Percentiles rank a stretch among this genome's conserved stretches.
Evolutionary conservation across 2,329 filamentous ascomycete species (phyloP).

Genomic region (Aspergillus ruber): DNA sequence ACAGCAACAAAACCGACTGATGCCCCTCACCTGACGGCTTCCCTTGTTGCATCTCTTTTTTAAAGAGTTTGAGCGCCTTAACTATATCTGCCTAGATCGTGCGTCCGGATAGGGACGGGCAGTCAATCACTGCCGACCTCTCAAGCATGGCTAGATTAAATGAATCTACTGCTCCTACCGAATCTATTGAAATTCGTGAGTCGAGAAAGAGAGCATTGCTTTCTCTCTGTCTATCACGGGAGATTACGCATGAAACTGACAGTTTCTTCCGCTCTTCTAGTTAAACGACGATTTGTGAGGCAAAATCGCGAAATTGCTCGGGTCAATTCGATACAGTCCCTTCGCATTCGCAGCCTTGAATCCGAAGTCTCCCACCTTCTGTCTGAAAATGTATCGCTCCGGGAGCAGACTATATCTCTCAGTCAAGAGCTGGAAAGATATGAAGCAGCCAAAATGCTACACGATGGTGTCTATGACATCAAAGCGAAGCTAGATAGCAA

Average conservation of each 20-base stretch:
- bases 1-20: background rate
- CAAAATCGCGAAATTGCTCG: conserved; percentile 62
- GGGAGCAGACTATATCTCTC: conserved; percentile 54
- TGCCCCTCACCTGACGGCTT: background rate
- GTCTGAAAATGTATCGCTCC: conserved; percentile 54
- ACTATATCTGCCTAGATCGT: background rate
- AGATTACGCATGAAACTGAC: background rate
- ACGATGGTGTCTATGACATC: conserved; percentile 45
- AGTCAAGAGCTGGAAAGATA: conserved; percentile 48
- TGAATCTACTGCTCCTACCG: conserved; percentile 37
- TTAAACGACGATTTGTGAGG: conserved; percentile 58
- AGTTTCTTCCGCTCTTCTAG: conserved; percentile 26
- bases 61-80: background rate
- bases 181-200: conserved; percentile 45
- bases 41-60: background rate
- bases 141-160: conserved; percentile 44
- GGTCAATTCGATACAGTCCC: conserved; percentile 58
- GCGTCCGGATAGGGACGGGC: background rate
- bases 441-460: conserved; percentile 38
- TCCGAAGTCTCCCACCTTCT: conserved; percentile 55
- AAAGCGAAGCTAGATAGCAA: conserved; percentile 52
- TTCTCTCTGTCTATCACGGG: background rate
- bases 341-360: conserved; percentile 58
- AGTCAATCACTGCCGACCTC: background rate
- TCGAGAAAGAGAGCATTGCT: conserved; percentile 2